These are phyloP conservation scores for Inonotus hispidus DNA, from an alignment of 1,284 basidiomycete genomes.

Conservation along the genomic window DNA sequence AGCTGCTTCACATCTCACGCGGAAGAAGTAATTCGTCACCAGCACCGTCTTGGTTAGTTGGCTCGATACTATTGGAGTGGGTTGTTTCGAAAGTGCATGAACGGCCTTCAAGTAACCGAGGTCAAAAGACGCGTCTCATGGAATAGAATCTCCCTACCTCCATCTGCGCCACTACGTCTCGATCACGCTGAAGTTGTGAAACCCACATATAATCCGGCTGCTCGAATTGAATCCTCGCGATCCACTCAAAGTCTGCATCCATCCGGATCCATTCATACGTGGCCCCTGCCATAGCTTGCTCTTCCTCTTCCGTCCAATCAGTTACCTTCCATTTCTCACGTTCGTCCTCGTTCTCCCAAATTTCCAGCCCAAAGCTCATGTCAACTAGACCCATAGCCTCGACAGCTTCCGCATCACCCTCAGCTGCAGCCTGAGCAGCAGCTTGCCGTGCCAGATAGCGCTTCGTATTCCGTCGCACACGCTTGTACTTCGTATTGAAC, in stretches of 20 bases:
- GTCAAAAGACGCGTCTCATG: background rate
- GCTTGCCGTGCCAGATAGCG: constrained; percentile 92
- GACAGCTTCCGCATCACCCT: constrained; percentile 84
- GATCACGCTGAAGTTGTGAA: constrained; percentile 90
- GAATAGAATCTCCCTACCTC: constrained; percentile 55
- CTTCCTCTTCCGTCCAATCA: constrained; percentile 98
- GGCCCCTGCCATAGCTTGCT: constrained; percentile 87
- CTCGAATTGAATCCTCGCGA: constrained; percentile 86
- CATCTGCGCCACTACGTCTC: constrained; percentile 96
- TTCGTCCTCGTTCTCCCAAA: constrained; percentile 95
- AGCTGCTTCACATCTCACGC: constrained; percentile 95
- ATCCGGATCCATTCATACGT: constrained; percentile 99
- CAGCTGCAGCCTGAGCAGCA: constrained; percentile 88
- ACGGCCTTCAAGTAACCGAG: constrained; percentile 57
- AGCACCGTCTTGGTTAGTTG: constrained; percentile 90
- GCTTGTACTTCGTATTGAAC: constrained; percentile 99
- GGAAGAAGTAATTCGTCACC: constrained; percentile 94
- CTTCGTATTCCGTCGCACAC: constrained; percentile 90
- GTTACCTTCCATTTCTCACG: constrained; percentile 93
- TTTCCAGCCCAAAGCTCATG: constrained; percentile 91
- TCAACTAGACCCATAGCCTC: constrained; percentile 94
- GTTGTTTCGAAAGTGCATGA: constrained; percentile 74
- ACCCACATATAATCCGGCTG: constrained; percentile 99
- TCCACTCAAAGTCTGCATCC: constrained; percentile 99
- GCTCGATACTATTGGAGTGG: constrained; percentile 87